Base-by-base conservation (phyloP, 2,329 filamentous ascomycete species). In the Coniochaeta hoffmannii region DNA sequence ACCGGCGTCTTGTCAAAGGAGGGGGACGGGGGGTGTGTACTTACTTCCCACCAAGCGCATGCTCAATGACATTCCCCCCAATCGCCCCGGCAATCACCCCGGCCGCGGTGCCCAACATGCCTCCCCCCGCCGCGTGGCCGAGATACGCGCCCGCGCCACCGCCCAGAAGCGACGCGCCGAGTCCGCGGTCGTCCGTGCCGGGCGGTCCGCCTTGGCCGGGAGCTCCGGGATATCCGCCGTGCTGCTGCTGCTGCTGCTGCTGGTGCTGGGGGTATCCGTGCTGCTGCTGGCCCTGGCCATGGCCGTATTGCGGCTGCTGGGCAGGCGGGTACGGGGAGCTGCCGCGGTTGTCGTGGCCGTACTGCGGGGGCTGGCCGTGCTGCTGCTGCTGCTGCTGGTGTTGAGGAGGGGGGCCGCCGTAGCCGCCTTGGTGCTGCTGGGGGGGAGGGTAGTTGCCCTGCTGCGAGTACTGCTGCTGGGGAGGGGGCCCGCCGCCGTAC, bases 161-260 rank as follows among this genome's bases (percentile, higher is more conserved):
- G 19, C 56, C 56, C 15, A 57, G 53, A 90, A 57, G 56, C 10
- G 53, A 30, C 10, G 35, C 50, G 35, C 50, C 56, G 10, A 56
- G 41, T 14, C 56, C 56, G 34, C 54, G 56, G 31, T 58, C 53
- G n/a, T 36, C 54, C 49, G 26, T 31, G 49, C 49, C 49, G 28
- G 12, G n/a, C n/a, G n/a, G n/a, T n/a, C n/a, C 19, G 19, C 28
- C 3, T 28, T 51, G 49, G 31, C 49, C 49, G 28, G 49, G 49
- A 15, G n/a, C 30, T 7, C 41, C 49, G 28, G 49, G 49, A 28
- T 51, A 51, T 2, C n/a, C 41, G 41, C 26, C 22, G 22, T 17
- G 14, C 19, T 41, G 36, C 15, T 15, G 8, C 36, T 41, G 36
- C 30, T 12, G 7, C 36, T 41, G 36, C 14, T 8, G 36, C 6